Base-by-base conservation (phyloP, 306 rosid genomes). In the Cucumis sativus region DNA sequence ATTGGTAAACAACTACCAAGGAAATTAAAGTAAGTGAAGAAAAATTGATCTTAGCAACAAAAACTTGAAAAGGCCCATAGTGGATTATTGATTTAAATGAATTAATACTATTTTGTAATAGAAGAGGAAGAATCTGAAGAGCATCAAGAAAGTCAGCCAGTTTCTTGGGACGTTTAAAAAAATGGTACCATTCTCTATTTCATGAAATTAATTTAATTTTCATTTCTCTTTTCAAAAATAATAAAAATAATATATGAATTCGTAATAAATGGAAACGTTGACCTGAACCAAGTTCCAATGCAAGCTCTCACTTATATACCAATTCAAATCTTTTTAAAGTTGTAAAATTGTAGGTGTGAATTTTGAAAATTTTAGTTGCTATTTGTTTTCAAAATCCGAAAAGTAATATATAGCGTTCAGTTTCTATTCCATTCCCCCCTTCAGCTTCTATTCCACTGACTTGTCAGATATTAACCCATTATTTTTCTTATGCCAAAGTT, bases 341-440 rank as follows among this genome's bases (percentile, higher is more conserved):
- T 61, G 16, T 61, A 39, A 66, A 66, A 66, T 8, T 66, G 10
- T 66, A 18, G n/a, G 0, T 35, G 17, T 39, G 16, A 17, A 37
- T 64, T 35, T 16, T 11, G 68, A 13, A 18, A 6, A 30, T 81
- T 79, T 41, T 76, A 89, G 30, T 76, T 84, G 88, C 74, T 74
- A 74, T 40, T 75, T 81, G 37, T 2, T 33, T 33, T 3, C 4
- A 33, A 5, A 33, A 33, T 33, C 37, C 37, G 37, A 33, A 33
- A 33, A 33, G 4, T 33, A 33, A 33, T 33, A 33, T 33, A 33
- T 33, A 39, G 35, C 0, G 74, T 87, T 93, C 97, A 73, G 98
- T 84, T 93, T 93, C 97, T 91, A 93, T 93, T 93, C 98, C 97
- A 90, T 93, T 93, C 94, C 82, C 8, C 96, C 96, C 92, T 91